Evolutionary conservation across 2,329 filamentous ascomycete genomes (phyloP), one percentile per base, ranked within the genome.

Genomic region (Monosporascus cannonballus): DNA sequence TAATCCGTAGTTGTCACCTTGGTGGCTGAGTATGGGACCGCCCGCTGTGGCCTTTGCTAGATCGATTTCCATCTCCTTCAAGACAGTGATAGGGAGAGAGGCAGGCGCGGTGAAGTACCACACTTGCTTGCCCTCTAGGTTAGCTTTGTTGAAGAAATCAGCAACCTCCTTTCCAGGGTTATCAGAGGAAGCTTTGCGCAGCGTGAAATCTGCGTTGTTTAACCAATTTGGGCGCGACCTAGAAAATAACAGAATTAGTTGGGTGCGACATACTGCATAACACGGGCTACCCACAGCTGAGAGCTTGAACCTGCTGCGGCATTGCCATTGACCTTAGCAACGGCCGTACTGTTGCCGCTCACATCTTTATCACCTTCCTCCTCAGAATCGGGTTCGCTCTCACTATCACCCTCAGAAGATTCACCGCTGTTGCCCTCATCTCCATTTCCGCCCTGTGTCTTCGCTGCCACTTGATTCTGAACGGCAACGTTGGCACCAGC

Each of bases 41-140:
- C 76, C 77, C 2, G 75, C 71, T 54, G 77, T 71, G 2, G 78
- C 76, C 50, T 79, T 75, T 52, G 83, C 78, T 61, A 82, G 65
- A 9, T 77, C 77, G 42, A 89, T 78, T 38, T 84, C 78, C 55
- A 90, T 73, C 57, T 85, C 77, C 64, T 84, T 80, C 47, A 91
- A 71, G 1, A 86, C 76, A 11, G 80, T 82, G 52, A 91, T 77
- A n/a, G 87, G 83, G 3, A 90, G 72, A 11, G 81, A 82, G 6
- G 83, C 79, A 2, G 88, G 88, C 3, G 86, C 84, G 9, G 85
- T 89, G 61, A 92, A 89, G 67, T 90, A 89, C 88, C 87, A 92
- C 54, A 91, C 75, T 66, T 91, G 84, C 73, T 90, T 90, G 56
- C 85, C 85, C 52, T 83, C 73, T 7, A 86, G 66, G 60, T 81